Evolutionary conservation across 148 eudicot species (phyloP).

Genomic region (Arbutus unedo): DNA sequence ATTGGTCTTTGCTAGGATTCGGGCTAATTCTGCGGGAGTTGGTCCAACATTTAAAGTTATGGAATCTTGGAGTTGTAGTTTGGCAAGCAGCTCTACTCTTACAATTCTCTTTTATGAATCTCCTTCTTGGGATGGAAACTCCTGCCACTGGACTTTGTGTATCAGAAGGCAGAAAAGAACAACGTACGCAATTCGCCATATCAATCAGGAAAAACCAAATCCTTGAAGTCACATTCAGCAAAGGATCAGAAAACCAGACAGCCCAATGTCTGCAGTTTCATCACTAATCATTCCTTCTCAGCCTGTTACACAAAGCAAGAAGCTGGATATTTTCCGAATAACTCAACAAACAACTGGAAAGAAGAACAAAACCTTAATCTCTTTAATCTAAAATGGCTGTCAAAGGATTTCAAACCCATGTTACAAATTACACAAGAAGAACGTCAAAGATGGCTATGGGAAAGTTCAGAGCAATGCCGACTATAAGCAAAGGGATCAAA

Average conservation of each 20-base stretch:
- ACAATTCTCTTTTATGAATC: not conserved
- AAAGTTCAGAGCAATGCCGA: not conserved
- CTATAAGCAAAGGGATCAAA: not conserved
- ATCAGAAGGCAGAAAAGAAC: conserved; percentile 2
- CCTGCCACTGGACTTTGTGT: not conserved
- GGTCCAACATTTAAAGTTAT: conserved; percentile 1
- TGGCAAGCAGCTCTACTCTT: conserved; percentile 3
- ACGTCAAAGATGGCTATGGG: not conserved
- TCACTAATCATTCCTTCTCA: not conserved
- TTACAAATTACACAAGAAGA: not conserved
- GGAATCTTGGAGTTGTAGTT: not conserved
- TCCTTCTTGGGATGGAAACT: conserved; percentile 7
- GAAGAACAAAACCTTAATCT: not conserved
- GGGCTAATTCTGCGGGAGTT: conserved; percentile 15
- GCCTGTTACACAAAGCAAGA: conserved; percentile 3
- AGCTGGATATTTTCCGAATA: not conserved
- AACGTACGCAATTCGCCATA: conserved; percentile 5
- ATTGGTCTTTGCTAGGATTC: conserved; percentile 15
- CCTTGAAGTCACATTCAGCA: not conserved
- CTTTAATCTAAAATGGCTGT: not conserved
- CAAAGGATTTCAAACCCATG: not conserved
- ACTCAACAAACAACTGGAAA: not conserved
- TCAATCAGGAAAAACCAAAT: not conserved
- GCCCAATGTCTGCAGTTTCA: not conserved
- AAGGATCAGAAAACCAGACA: not conserved